These are phyloP conservation scores for Aspergillus aculeatus DNA, from an alignment of 2,329 filamentous ascomycete species.

Conservation along the genomic window DNA sequence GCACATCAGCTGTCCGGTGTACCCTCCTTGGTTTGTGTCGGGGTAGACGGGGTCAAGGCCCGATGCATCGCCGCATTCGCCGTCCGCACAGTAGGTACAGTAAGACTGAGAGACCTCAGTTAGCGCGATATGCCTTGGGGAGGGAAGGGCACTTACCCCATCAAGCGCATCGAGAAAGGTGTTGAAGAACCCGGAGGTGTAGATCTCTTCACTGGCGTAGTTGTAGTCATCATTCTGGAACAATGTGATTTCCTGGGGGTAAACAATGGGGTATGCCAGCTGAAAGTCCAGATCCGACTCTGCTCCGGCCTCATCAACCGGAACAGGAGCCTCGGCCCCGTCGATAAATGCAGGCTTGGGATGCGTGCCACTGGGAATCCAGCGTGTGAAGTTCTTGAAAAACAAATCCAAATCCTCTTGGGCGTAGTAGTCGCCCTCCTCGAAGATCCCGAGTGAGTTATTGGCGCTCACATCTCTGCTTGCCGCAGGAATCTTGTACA, in stretches of 20 bases:
- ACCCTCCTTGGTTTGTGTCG: background rate
- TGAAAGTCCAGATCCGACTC: conserved; percentile 10
- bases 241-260: conserved; percentile 5
- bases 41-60: conserved; percentile 7
- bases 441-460: conserved; percentile 9
- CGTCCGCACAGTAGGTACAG: conserved; percentile 8
- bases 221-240: conserved; percentile 7
- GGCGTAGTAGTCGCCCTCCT: conserved; percentile 9
- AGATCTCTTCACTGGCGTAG: background rate
- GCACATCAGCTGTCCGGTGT: conserved; percentile 7
- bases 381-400: background rate
- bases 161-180: conserved; percentile 10
- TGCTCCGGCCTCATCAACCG: background rate
- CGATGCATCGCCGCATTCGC: conserved; percentile 6
- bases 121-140: background rate
- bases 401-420: conserved; percentile 9
- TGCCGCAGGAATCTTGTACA: conserved; percentile 5
- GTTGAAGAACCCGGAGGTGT: conserved; percentile 5
- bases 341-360: conserved; percentile 8
- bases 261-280: conserved; percentile 6
- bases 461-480: conserved; percentile 1
- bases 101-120: background rate
- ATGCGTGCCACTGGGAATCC: conserved; percentile 7
- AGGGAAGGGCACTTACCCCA: background rate
- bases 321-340: conserved; percentile 1